Conservation (phyloP, 1,139 yeast species). For the Sugiyamaella japonica region DNA sequence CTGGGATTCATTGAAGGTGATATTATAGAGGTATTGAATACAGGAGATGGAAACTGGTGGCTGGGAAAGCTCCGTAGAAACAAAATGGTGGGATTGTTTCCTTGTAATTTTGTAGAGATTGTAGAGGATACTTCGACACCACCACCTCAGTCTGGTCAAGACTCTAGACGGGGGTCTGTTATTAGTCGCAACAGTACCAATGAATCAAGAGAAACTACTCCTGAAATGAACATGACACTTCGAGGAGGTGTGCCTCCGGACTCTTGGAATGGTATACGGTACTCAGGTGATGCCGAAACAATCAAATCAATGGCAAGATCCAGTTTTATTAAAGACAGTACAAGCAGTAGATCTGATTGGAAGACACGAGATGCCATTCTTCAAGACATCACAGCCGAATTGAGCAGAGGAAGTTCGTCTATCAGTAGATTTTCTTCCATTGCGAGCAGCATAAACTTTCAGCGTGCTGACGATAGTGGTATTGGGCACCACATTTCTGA, state of each 20-base stretch:
- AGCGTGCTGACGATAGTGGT: background rate
- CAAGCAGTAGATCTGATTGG: background rate
- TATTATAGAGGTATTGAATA: constrained; percentile 72
- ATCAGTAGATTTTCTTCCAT: constrained; percentile 6
- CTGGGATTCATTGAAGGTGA: constrained; percentile 94
- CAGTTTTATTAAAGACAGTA: background rate
- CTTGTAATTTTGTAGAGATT: constrained; percentile 78
- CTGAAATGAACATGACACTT: constrained; percentile 1
- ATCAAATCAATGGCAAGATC: constrained; percentile 11
- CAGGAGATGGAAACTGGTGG: constrained; percentile 93
- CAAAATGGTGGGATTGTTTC: constrained; percentile 81
- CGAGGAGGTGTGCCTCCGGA: constrained; percentile 1
- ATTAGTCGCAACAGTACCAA: background rate
- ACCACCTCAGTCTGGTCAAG: constrained; percentile 8
- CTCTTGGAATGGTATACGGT: constrained; percentile 12
- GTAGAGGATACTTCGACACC: constrained; percentile 27
- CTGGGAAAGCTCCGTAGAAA: constrained; percentile 79
- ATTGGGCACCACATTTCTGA: constrained; percentile 4
- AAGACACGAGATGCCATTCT: constrained; percentile 27
- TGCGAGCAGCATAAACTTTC: constrained; percentile 9
- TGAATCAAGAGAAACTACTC: constrained; percentile 5
- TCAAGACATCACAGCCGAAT: constrained; percentile 31
- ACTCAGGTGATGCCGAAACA: constrained; percentile 1
- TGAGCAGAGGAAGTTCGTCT: constrained; percentile 22
- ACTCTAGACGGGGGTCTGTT: background rate